Percentiles rank a stretch among this genome's conserved stretches.
These are phyloP conservation scores for Flaveria floridana DNA, from an alignment of 140 eudicot genomes.

Conservation along the genomic window DNA sequence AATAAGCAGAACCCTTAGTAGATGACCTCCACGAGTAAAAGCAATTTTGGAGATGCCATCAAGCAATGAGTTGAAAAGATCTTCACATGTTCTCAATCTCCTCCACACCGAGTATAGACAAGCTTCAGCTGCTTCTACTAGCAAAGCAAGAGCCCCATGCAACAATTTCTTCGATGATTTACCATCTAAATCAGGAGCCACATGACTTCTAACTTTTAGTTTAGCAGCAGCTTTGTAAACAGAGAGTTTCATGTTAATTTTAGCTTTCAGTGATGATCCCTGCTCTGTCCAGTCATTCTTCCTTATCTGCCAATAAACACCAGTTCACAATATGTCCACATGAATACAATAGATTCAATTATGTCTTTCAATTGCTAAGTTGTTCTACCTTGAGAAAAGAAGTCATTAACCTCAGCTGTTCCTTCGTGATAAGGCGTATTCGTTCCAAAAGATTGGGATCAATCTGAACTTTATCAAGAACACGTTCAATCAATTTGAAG, in stretches of 20 bases:
- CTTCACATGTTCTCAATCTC: conserved; percentile 87
- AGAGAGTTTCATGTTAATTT: conserved; percentile 69
- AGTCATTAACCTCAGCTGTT: conserved; percentile 66
- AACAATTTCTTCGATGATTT: conserved; percentile 72
- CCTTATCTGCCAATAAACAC: conserved; percentile 66
- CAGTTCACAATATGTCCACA: conserved; percentile 12
- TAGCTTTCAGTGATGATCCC: conserved; percentile 65
- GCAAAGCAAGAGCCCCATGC: conserved; percentile 79
- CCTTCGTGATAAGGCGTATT: conserved; percentile 62
- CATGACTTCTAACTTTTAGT: conserved; percentile 55
- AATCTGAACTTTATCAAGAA: conserved; percentile 58
- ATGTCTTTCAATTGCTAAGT: conserved; percentile 5
- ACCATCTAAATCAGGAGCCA: conserved; percentile 63
- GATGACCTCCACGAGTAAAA: conserved; percentile 79
- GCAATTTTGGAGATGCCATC: conserved; percentile 91
- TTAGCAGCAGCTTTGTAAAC: conserved; percentile 75
- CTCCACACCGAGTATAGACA: conserved; percentile 88
- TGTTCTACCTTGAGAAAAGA: conserved; percentile 68
- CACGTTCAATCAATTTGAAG: conserved; percentile 59
- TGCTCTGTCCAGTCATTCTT: conserved; percentile 90
- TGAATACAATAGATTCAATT: background rate
- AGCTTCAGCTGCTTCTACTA: conserved; percentile 89
- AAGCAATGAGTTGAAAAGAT: conserved; percentile 79
- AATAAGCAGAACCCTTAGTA: conserved; percentile 77
- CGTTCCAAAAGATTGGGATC: conserved; percentile 73